phyloP scores from a whole-genome alignment of 805 yeast species.

The Monosporozyma aquatica region DNA sequence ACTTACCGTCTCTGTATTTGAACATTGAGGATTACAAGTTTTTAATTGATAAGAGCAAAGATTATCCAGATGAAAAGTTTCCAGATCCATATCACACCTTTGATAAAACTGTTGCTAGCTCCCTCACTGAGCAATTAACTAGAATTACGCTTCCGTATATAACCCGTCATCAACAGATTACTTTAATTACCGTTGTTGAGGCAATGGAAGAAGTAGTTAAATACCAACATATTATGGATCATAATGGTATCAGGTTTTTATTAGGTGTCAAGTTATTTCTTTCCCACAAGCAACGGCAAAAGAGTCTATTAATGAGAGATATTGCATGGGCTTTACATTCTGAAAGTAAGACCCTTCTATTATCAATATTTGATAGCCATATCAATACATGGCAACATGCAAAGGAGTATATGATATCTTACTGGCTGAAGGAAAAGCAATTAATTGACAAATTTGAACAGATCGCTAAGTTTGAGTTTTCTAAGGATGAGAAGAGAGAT shows the following conservation, averaged over 20 bases:
- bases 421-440: conserved; percentile 52
- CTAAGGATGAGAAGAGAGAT: conserved; percentile 44
- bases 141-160: conserved; percentile 64
- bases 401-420: conserved; percentile 52
- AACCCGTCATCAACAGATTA: conserved; percentile 86
- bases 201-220: conserved; percentile 50
- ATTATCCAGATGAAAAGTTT: conserved; percentile 20
- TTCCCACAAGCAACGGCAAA: conserved; percentile 42
- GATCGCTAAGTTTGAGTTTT: conserved; percentile 66
- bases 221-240: conserved; percentile 29
- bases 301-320: conserved; percentile 64
- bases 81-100: conserved; percentile 37
- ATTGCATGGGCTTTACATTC: conserved; percentile 82
- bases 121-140: conserved; percentile 51
- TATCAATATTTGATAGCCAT: conserved; percentile 35
- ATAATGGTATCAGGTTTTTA: conserved; percentile 61
- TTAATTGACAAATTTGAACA: conserved; percentile 50
- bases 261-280: conserved; percentile 63
- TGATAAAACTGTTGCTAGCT: conserved; percentile 35
- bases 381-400: conserved; percentile 52
- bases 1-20: conserved; percentile 28
- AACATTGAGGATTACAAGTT: conserved; percentile 26
- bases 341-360: conserved; percentile 59
- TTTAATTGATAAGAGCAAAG: conserved; percentile 14
- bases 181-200: conserved; percentile 60